Conservation (phyloP, 2,329 filamentous ascomycete genomes). For the Neoscytalidium dimidiatum region DNA sequence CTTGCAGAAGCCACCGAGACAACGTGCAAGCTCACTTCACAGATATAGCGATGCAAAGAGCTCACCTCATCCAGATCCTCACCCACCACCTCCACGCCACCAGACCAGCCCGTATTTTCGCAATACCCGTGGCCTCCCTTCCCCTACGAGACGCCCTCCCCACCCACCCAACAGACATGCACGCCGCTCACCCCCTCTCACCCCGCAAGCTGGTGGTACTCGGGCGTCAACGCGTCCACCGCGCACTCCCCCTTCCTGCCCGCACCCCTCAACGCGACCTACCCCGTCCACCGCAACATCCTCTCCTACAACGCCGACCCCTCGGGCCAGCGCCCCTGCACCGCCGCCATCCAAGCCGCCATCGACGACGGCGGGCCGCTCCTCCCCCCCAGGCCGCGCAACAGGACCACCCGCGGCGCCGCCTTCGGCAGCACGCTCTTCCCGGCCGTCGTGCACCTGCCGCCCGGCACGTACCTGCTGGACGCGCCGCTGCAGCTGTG, state of each 20-base stretch:
- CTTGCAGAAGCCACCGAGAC: no score
- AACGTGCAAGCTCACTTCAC: no score
- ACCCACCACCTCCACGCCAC: not conserved
- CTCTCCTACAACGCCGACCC: slow-evolving; percentile 35
- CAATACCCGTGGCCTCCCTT: not conserved
- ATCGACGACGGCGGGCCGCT: not conserved
- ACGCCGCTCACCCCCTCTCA: not conserved
- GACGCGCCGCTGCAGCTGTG: slow-evolving; percentile 25
- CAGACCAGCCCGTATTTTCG: not conserved
- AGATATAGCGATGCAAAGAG: no score
- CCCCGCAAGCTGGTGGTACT: slow-evolving; percentile 10
- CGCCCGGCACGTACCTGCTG: slow-evolving; percentile 29
- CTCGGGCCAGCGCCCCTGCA: slow-evolving; percentile 32
- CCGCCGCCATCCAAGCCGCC: slow-evolving; percentile 22
- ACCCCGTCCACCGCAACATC: slow-evolving; percentile 38
- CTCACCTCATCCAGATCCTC: not conserved
- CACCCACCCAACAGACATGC: not conserved
- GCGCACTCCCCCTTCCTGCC: slow-evolving; percentile 9
- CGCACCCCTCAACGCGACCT: slow-evolving; percentile 18
- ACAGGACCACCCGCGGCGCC: not conserved
- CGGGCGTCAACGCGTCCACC: not conserved
- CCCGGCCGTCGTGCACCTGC: slow-evolving; percentile 30
- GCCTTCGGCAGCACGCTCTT: slow-evolving; percentile 24
- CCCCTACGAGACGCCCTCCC: not conserved
- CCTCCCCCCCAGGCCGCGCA: not conserved